phyloP scores from a whole-genome alignment of 768 basidiomycete genomes.

The Xerocomus brunneocitrinus region DNA sequence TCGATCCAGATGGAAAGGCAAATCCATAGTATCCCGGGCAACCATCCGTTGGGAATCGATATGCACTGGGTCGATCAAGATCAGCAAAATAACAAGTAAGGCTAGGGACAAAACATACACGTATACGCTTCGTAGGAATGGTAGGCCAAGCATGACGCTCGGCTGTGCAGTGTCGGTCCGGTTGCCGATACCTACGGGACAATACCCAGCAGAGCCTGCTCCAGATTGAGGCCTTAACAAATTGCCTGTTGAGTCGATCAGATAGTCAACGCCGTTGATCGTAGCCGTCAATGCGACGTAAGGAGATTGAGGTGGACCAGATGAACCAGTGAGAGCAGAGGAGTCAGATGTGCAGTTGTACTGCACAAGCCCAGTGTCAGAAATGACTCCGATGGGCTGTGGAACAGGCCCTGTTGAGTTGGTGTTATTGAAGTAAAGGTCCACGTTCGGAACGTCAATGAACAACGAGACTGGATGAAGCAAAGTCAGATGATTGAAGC shows the following conservation, averaged over 20 bases:
- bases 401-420: slow-evolving; percentile 24
- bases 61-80: slow-evolving; percentile 17
- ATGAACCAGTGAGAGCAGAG: not conserved
- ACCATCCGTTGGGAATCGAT: slow-evolving; percentile 27
- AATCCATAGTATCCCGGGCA: slow-evolving; percentile 32
- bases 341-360: slow-evolving; percentile 16
- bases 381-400: not conserved
- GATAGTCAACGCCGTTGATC: slow-evolving; percentile 32
- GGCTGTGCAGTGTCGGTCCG: slow-evolving; percentile 11
- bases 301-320: slow-evolving; percentile 8
- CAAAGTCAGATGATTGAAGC: not conserved
- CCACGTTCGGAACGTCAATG: slow-evolving; percentile 17
- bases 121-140: slow-evolving; percentile 31
- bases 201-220: not conserved
- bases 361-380: not conserved
- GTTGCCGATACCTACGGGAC: slow-evolving; percentile 22
- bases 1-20: slow-evolving; percentile 27
- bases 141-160: slow-evolving; percentile 18
- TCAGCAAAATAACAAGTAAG: not conserved
- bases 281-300: slow-evolving; percentile 25
- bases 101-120: slow-evolving; percentile 16
- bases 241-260: slow-evolving; percentile 22
- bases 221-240: slow-evolving; percentile 13
- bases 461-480: slow-evolving; percentile 9
- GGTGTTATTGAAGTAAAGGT: slow-evolving; percentile 15